Base-by-base conservation (phyloP, 2,329 filamentous ascomycete genomes). In the Passalora sequoiae region DNA sequence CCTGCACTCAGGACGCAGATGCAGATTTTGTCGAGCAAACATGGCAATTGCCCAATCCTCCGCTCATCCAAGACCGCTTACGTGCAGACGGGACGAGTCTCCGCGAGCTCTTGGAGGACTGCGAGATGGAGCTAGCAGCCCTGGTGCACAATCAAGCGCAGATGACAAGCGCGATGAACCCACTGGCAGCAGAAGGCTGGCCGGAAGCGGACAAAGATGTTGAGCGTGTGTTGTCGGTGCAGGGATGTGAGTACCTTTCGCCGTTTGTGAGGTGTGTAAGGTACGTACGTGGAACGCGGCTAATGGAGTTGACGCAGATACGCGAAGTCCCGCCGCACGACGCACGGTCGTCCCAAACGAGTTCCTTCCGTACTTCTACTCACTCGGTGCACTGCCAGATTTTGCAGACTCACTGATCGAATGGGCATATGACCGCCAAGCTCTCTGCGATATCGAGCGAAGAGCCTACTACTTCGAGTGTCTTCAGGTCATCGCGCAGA, bases 391-490 rank as follows among this genome's bases (percentile, higher is more conserved):
- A 10, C 61, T 80, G 6, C 72, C 75, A 28, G 76, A 83, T 56
- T 84, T 85, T 61, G 72, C 76, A 4, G 78, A 84, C 55, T 57
- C 66, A 1, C 64, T 81, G n/a, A 65, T 87, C 13, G 65, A 72
- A 20, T 83, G 80, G 60, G 77, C 80, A 3, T 86, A 78, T 57
- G 69, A 77, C 17, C 70, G 76, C 24, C 83, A 86, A 63, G 66
- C 72, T 17, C 59, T 66, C 6, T 73, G 71, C 38, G 79, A 86
- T 59, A 70, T 73, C 15, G 50, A 55, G 15, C 75, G 77, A 47
- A 66, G 68, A 13, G 64, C 79, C 2, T 78, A 79, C 57, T 86
- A 85, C 59, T 72, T 85, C 47, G 75, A 82, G 60, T 83, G 78
- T 55, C 67, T 87, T n/a, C 71, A 75, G 52, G 68, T 73, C 35